Base-by-base conservation (phyloP, 768 basidiomycete species). In the Kwoniella sp. region DNA sequence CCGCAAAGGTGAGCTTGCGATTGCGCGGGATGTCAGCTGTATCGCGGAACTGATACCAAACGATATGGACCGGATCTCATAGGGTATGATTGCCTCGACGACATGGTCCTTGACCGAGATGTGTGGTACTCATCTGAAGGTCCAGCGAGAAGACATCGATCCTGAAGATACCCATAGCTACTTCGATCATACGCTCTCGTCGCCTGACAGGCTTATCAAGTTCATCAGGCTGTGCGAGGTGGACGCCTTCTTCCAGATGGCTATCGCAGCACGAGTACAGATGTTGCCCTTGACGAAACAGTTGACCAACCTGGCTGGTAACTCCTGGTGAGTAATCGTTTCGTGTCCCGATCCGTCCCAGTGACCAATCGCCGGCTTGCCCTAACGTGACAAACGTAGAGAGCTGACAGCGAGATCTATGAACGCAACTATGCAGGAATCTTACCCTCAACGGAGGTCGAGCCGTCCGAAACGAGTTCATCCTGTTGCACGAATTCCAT, bases 21-120 rank as follows among this genome's bases (percentile, higher is more conserved):
- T 47, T 29, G 31, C 29, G 2, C 57, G 11, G n/a, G 26, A 55
- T 41, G 3, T 29, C 22, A 2, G 37, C 1, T 51, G 48, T 47
- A 22, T 22, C 30, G 29, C n/a, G 48, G n/a, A n/a, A n/a, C 41
- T 57, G 37, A 63, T 34, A 20, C 0, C 30, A 20, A 17, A 45
- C 41, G 20, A 9, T 11, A 3, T 45, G 8, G 41, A 34, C 13
- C 41, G 41, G 4, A 45, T 20, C 22, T n/a, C 3, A 23, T 73
- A 95, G 93, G 89, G 90, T 23, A 95, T 97, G 92, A 98, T 99
- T 77, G 82, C 89, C 0, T 98, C 96, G 2, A 97, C 93, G 3
- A 98, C 96, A 0, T 99, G 96, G 96, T 95, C 94, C 1, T 82
- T 98, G 58, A 92, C 92, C 9, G 96, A 99, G 81, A 97, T 99